phyloP scores from a whole-genome alignment of 2,329 filamentous ascomycete genomes.

The Fusarium mundagurra region DNA sequence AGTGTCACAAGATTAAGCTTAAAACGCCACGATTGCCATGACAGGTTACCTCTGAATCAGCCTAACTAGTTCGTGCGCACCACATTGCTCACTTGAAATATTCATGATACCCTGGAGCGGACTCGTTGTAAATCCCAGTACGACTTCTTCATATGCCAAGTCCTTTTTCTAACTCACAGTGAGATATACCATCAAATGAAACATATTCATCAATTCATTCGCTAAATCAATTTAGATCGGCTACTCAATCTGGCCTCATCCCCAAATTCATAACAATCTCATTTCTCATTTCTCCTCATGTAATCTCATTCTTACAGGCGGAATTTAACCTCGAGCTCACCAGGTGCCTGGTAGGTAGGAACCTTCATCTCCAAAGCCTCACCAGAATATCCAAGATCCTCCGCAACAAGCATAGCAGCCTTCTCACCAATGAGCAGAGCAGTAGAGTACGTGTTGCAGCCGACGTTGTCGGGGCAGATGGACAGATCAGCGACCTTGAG shows the following conservation, averaged over 20 bases:
- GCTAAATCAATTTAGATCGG: conserved; percentile 14
- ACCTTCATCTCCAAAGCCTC: conserved; percentile 81
- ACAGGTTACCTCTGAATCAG: neutral
- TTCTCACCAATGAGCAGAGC: conserved; percentile 35
- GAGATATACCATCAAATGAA: neutral
- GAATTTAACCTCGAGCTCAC: conserved; percentile 53
- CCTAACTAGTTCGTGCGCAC: neutral
- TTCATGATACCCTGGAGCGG: neutral
- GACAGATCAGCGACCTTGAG: conserved; percentile 81
- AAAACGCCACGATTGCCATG: neutral
- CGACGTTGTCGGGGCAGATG: conserved; percentile 83
- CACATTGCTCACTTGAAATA: neutral
- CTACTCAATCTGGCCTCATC: conserved; percentile 8
- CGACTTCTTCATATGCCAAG: rapidly evolving
- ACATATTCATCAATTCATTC: neutral
- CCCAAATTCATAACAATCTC: neutral
- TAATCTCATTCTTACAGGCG: conserved; percentile 49
- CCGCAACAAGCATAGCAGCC: conserved; percentile 71
- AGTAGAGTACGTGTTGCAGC: conserved; percentile 67
- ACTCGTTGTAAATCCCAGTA: too few species aligned
- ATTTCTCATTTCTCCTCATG: neutral
- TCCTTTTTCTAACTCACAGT: rapidly evolving
- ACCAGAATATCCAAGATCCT: conserved; percentile 80
- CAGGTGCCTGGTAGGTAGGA: conserved; percentile 68
- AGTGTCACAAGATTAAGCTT: neutral